Base-by-base conservation (phyloP, 1,284 basidiomycete species). In the Trametes pubescens region DNA sequence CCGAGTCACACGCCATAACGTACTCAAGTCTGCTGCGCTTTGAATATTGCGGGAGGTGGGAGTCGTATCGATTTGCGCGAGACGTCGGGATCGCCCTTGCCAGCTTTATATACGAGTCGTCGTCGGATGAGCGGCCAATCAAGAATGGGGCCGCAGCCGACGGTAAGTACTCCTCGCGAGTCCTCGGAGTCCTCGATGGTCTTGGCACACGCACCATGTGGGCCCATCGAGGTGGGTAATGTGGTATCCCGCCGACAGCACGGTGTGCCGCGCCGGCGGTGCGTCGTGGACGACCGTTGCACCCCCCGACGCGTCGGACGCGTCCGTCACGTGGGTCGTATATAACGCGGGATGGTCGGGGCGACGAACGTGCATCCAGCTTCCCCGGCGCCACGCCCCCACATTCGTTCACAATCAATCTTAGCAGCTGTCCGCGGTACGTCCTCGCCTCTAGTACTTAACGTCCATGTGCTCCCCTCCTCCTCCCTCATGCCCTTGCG, bases 301-400 rank as follows among this genome's bases (percentile, higher is more conserved):
- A 22, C 6, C 24, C 34, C 13, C 56, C 56, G 56, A 57, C 46
- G 24, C 46, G 46, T 48, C 46, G 56, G 46, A 49, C 56, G 56
- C 34, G 46, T 49, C 46, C 16, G 21, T 57, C 56, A 49, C 56
- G 46, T 49, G 56, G 22, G 35, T 21, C 8, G 46, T 48, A 57
- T 57, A 57, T 49, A 57, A 38, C 18, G 35, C 56, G 55, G 34
- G 22, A 18, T 5, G n/a, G 22, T 48, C 46, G 34, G 22, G 56
- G 21, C 14, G 44, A 57, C 56, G 56, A 57, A 57, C 56, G 56
- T 57, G 56, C 56, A 26, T 43, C 22, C 26, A 32, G 2, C 35
- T 38, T 49, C 38, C 46, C 35, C 35, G 22, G 46, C 56, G 56
- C 46, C 56, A 37, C 56, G 35, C 32, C 43, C 43, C 32, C 18